A percentile compares a stretch with the other conserved stretches of the same genome.
Evolutionary conservation across 371 early-diverging fungal species (phyloP).

Genomic region (Mucor ambiguus): DNA sequence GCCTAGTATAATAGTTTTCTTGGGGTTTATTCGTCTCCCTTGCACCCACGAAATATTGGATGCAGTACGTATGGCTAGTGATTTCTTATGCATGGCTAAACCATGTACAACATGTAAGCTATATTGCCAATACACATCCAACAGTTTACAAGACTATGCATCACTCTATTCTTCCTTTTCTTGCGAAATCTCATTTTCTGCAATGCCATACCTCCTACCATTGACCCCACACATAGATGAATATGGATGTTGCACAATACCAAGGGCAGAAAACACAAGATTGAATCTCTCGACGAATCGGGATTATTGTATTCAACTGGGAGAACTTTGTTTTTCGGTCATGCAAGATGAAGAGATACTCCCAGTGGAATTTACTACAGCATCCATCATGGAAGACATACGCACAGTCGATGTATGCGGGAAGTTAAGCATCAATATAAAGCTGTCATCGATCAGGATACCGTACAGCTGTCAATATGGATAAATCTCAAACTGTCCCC

Average conservation of each 20-base stretch:
- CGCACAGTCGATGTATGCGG: neutral
- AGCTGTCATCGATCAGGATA: neutral
- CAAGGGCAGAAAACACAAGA: neutral
- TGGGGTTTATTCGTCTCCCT: too few species aligned
- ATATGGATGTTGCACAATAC: neutral
- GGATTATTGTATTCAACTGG: neutral
- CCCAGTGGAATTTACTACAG: too few species aligned
- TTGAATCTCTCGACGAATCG: neutral
- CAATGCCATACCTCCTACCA: neutral
- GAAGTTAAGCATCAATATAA: neutral
- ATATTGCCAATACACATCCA: too few species aligned
- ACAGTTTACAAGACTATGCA: too few species aligned
- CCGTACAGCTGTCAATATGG: neutral
- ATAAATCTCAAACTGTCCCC: too few species aligned
- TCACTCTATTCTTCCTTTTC: too few species aligned
- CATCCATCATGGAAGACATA: neutral
- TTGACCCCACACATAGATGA: neutral
- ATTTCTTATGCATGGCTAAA: too few species aligned
- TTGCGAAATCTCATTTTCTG: neutral
- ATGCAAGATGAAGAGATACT: neutral
- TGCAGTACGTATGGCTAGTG: too few species aligned
- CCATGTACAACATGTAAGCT: too few species aligned
- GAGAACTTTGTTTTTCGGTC: neutral
- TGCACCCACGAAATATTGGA: too few species aligned
- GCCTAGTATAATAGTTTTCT: too few species aligned